These are phyloP conservation scores for Eucalyptus brandiana DNA, from an alignment of 345 rosid species.

Conservation along the genomic window DNA sequence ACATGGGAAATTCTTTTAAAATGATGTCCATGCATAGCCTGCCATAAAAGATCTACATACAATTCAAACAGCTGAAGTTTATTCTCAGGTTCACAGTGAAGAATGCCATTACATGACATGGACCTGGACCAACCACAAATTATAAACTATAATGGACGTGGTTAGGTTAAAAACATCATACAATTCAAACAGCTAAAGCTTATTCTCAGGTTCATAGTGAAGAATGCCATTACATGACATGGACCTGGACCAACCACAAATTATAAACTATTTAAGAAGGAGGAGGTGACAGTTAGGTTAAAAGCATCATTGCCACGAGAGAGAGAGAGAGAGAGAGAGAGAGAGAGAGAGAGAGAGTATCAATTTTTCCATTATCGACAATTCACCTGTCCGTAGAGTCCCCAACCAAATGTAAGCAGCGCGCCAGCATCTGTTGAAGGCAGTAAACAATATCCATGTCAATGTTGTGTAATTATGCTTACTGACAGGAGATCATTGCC, in stretches of 20 bases:
- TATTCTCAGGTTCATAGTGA: background rate
- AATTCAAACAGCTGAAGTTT: background rate
- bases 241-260: background rate
- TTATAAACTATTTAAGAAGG: background rate
- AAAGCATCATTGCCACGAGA: background rate
- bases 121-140: background rate
- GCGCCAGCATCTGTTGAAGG: conserved; percentile 82
- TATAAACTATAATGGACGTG: background rate
- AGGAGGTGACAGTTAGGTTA: background rate
- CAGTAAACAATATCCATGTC: background rate
- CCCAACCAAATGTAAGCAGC: conserved; percentile 97
- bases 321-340: background rate
- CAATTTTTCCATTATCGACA: background rate
- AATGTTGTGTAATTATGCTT: background rate
- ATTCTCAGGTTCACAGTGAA: background rate
- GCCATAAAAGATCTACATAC: background rate
- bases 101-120: background rate
- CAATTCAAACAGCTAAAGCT: background rate
- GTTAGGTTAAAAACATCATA: background rate
- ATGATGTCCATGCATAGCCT: background rate
- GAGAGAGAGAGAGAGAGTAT: background rate
- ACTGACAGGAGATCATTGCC: background rate
- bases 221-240: background rate
- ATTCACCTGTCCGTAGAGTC: conserved; percentile 96
- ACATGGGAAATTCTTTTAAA: background rate